Evolutionary conservation across 371 early-diverging fungal species (phyloP).

Genomic region (Umbelopsis sp.): DNA sequence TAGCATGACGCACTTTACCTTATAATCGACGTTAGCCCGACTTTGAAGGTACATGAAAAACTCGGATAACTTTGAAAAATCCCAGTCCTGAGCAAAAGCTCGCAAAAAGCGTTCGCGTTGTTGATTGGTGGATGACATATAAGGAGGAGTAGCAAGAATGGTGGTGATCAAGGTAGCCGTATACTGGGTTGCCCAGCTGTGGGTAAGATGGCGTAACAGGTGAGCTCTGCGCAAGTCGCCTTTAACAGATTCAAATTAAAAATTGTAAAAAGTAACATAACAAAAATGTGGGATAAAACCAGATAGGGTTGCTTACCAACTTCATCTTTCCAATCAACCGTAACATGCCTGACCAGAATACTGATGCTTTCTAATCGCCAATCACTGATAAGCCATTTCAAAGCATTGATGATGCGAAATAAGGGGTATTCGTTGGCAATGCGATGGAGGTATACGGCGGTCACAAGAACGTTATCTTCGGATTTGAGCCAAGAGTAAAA

Average conservation of each 20-base stretch:
- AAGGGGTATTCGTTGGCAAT: conserved; percentile 75
- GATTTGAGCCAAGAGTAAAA: conserved; percentile 75
- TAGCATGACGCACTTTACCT: conserved; percentile 73
- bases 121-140: conserved; percentile 30
- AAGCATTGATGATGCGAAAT: conserved; percentile 67
- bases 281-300: background rate
- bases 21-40: conserved; percentile 69
- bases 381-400: conserved; percentile 72
- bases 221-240: conserved; percentile 59
- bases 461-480: conserved; percentile 75
- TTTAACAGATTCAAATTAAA: conserved; percentile 20
- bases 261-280: background rate
- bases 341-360: conserved; percentile 65
- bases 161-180: conserved; percentile 54
- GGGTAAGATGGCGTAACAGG: conserved; percentile 57
- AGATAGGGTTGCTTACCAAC: conserved; percentile 25
- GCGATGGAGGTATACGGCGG: conserved; percentile 69
- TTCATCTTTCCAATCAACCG: conserved; percentile 65
- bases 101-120: conserved; percentile 68
- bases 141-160: conserved; percentile 44
- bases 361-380: conserved; percentile 72
- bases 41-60: conserved; percentile 75
- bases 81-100: conserved; percentile 74
- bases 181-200: conserved; percentile 65
- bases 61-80: conserved; percentile 77